Conservation (phyloP, 2,329 filamentous ascomycete genomes). For the Ophiostoma pallidulum region DNA sequence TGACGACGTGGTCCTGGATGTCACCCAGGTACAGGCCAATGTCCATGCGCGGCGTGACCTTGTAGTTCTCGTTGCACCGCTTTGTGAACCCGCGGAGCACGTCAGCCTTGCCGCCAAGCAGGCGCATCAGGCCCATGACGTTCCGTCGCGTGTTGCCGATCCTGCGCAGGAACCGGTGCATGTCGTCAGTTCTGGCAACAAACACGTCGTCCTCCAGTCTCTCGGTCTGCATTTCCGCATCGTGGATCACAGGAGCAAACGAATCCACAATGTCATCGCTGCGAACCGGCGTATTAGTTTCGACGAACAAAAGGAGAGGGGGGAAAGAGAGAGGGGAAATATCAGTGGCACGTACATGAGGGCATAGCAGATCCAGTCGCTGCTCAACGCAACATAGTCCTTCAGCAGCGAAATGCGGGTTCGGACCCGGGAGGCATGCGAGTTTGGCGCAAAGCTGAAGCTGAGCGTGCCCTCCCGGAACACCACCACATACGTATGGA, state of each 20-base stretch:
- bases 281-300: conserved; percentile 19
- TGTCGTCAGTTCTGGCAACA: conserved; percentile 81
- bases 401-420: conserved; percentile 87
- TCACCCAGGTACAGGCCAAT: conserved; percentile 94
- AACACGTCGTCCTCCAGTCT: conserved; percentile 94
- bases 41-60: conserved; percentile 88
- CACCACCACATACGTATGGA: conserved; percentile 94
- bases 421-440: conserved; percentile 79
- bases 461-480: conserved; percentile 92
- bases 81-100: conserved; percentile 97
- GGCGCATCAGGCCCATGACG: conserved; percentile 83
- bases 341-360: conserved; percentile 58
- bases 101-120: conserved; percentile 95
- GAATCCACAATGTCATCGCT: conserved; percentile 95
- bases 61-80: conserved; percentile 96
- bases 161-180: conserved; percentile 72
- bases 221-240: conserved; percentile 82
- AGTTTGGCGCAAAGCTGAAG: conserved; percentile 84
- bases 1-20: conserved; percentile 98
- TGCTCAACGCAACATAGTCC: conserved; percentile 88
- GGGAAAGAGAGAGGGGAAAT: not conserved
- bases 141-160: conserved; percentile 91
- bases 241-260: conserved; percentile 81
- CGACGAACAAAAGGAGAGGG: no score
- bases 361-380: conserved; percentile 98